Conservation (phyloP, 768 basidiomycete genomes). For the Rhizopogon vesiculosus region DNA sequence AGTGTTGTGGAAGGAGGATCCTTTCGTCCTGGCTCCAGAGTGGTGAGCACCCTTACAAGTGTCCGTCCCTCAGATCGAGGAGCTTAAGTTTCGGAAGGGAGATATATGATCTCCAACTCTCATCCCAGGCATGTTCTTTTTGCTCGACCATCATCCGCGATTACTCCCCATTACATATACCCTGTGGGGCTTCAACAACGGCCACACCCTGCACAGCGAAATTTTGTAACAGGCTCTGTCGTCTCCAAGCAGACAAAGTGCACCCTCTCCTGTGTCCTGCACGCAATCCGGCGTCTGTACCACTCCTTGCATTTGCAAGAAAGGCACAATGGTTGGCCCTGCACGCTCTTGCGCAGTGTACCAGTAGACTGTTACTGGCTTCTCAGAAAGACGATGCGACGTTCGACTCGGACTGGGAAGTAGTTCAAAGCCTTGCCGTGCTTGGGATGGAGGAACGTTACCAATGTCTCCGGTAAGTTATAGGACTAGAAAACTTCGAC, state of each 20-base stretch:
- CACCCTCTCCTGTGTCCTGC: slow-evolving; percentile 73
- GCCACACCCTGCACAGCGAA: slow-evolving; percentile 48
- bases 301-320: slow-evolving; percentile 57
- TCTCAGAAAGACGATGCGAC: slow-evolving; percentile 38
- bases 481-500: background rate
- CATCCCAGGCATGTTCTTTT: slow-evolving; percentile 59
- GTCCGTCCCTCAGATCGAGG: background rate
- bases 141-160: slow-evolving; percentile 64
- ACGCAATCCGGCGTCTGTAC: slow-evolving; percentile 65
- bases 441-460: slow-evolving; percentile 72
- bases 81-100: slow-evolving; percentile 43
- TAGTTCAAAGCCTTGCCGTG: slow-evolving; percentile 60
- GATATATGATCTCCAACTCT: slow-evolving; percentile 64
- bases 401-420: slow-evolving; percentile 43
- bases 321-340: slow-evolving; percentile 64
- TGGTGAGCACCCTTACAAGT: slow-evolving; percentile 47
- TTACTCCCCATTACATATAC: slow-evolving; percentile 40
- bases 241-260: slow-evolving; percentile 53
- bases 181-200: slow-evolving; percentile 47
- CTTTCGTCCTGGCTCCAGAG: slow-evolving; percentile 76
- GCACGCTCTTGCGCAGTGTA: slow-evolving; percentile 65
- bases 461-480: slow-evolving; percentile 22
- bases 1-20: slow-evolving; percentile 81
- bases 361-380: slow-evolving; percentile 57
- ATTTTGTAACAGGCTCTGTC: slow-evolving; percentile 82